Percentiles rank a stretch among this genome's conserved stretches.
phyloP scores from a whole-genome alignment of 2,329 filamentous ascomycete genomes.

The Mariannaea elegans region DNA sequence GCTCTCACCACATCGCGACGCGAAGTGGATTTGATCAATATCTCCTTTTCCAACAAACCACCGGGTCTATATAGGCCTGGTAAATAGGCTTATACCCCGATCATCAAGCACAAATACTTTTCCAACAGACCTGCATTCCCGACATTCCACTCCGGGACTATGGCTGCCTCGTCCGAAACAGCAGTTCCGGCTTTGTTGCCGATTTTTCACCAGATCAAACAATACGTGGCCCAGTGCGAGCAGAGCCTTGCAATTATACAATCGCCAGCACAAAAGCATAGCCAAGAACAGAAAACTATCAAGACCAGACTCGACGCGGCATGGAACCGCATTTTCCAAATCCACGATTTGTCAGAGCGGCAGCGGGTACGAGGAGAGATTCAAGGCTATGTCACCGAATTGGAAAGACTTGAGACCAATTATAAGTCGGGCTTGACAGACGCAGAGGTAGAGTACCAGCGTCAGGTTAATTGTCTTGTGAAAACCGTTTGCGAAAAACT shows the following conservation, averaged over 20 bases:
- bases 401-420: constrained; percentile 2
- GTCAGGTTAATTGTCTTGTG: constrained; percentile 7
- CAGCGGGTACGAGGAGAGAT: not conserved
- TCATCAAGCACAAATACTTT: too few species aligned
- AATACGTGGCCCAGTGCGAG: constrained; percentile 7
- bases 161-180: not conserved
- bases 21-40: too few species aligned
- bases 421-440: constrained; percentile 14
- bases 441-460: constrained; percentile 13
- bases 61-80: too few species aligned
- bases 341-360: not conserved
- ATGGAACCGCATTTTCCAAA: not conserved
- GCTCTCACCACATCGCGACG: too few species aligned
- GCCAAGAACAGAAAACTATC: not conserved
- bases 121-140: too few species aligned
- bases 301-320: not conserved
- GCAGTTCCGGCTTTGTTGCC: not conserved
- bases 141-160: not conserved
- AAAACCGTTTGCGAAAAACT: constrained; percentile 19
- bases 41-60: too few species aligned
- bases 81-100: too few species aligned
- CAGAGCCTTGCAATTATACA: not conserved
- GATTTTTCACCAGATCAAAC: constrained; percentile 5
- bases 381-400: not conserved
- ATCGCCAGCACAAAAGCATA: not conserved